Base-by-base conservation (phyloP, 495 filamentous ascomycete species). In the Hypoxylon subgilvum region DNA sequence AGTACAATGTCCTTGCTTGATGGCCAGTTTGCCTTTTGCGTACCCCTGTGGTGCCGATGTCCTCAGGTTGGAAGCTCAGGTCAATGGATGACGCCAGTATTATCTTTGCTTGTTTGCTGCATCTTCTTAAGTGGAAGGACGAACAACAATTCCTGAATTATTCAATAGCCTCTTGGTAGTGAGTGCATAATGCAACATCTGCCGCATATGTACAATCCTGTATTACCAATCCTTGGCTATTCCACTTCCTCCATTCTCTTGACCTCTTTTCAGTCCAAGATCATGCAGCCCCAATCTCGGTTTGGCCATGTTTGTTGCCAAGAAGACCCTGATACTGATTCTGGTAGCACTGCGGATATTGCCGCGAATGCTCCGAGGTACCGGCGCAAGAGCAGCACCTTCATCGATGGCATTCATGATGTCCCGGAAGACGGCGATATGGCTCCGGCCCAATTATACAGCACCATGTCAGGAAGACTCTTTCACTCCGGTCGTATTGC, bases 401-500 rank as follows among this genome's bases (percentile, higher is more conserved):
- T 95, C 72, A 88, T 96, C 66, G 95, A 99, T 84, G 94, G 90
- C 13, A 96, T 99, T 61, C 95, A 99, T 75, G 93, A 97, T 76
- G 79, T 96, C 48, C 85, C 89, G 1, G 84, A 89, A 63, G 91
- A 89, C 58, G 84, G 86, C 45, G 87, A 91, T 51, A 84, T 95
- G 76, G 95, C 95, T 2, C 95, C 95, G 12, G 95, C 95, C 52
- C 95, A 99, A 75, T 79, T 99, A 18, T 99, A 99, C 72, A 96
- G 91, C 70, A 99, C 95, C 14, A 92, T 96, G 79, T 97, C 93
- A 28, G 95, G 95, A 42, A 84, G 93, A 16, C 84, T 99, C 18
- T 99, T 97, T 69, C 95, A 99, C 72, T 96, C 94, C 5, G 95
- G 95, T 35, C 84, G 92, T 25, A 97, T 99, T 61, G 92, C 91